Evolutionary conservation across 139 green algal species (phyloP).

Genomic region (Picochlorum sp.): DNA sequence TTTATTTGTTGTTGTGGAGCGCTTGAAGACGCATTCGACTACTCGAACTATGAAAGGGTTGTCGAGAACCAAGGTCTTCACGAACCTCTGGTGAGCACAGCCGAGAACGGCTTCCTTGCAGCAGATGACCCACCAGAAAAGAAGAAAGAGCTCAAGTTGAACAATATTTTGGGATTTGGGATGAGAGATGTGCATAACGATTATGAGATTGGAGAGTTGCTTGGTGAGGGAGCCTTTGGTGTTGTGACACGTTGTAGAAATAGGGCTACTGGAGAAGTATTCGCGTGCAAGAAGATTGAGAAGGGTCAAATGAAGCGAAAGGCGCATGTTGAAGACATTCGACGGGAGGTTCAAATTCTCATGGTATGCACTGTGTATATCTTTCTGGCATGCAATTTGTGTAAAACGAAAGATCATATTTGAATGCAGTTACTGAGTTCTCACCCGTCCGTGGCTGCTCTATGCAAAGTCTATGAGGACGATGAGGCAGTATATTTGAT

Average conservation of each 20-base stretch:
- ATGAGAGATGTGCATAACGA: constrained; percentile 10
- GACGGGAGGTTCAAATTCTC: constrained; percentile 49
- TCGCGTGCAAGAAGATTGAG: constrained; percentile 22
- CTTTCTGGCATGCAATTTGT: neutral
- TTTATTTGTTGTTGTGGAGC: constrained; percentile 1
- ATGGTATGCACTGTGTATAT: neutral
- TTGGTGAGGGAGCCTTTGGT: constrained; percentile 26
- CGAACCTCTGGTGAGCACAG: neutral
- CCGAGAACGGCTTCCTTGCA: no score
- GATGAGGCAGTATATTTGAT: constrained; percentile 31
- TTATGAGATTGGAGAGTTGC: constrained; percentile 17
- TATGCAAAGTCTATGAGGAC: constrained; percentile 39
- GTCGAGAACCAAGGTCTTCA: neutral
- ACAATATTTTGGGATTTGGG: constrained; percentile 19
- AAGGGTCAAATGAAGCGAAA: constrained; percentile 47
- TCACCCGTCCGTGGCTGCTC: constrained; percentile 32
- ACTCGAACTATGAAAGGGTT: neutral
- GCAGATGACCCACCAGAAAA: no score
- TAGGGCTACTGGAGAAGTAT: constrained; percentile 10
- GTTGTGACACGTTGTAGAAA: constrained; percentile 23
- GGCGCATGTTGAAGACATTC: constrained; percentile 80
- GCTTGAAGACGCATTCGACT: neutral
- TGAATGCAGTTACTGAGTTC: constrained; percentile 16
- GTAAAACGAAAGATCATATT: neutral
- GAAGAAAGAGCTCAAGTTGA: neutral